Evolutionary conservation across 1,284 basidiomycete species (phyloP).

Genomic region (Pyrrhoderma noxium): DNA sequence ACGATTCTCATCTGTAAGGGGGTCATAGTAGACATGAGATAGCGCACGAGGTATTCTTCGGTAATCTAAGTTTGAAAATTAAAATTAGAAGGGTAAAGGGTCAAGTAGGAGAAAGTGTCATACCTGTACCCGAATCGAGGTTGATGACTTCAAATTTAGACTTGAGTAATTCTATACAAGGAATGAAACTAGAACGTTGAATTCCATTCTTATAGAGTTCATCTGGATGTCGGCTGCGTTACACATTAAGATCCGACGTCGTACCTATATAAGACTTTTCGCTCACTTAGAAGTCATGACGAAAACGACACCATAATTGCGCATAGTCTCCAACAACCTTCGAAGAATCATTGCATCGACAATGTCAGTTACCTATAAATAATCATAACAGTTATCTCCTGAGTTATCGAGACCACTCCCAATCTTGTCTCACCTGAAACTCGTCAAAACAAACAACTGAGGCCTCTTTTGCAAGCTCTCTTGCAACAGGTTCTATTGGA

Average conservation of each 20-base stretch:
- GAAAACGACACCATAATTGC: constrained; percentile 86
- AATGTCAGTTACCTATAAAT: constrained; percentile 84
- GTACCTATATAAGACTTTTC: background rate
- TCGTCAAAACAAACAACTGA: constrained; percentile 95
- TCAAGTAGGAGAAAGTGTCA: constrained; percentile 20
- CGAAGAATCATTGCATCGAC: constrained; percentile 98
- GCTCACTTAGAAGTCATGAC: constrained; percentile 95
- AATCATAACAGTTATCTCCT: background rate
- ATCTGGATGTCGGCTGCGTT: constrained; percentile 96
- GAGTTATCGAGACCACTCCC: too few species aligned
- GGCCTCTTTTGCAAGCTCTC: constrained; percentile 82
- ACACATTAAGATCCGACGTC: too few species aligned
- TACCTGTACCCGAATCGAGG: constrained; percentile 90
- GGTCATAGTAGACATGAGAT: constrained; percentile 88
- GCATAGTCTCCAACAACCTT: constrained; percentile 77
- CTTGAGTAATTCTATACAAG: constrained; percentile 93
- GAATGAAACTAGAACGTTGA: constrained; percentile 93
- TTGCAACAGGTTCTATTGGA: constrained; percentile 82
- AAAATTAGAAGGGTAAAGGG: background rate
- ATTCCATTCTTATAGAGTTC: constrained; percentile 99
- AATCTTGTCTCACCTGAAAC: constrained; percentile 70
- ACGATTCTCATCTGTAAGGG: constrained; percentile 58
- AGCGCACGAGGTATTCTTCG: constrained; percentile 84
- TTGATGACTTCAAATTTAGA: constrained; percentile 81
- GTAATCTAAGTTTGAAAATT: constrained; percentile 56